Conservation (phyloP, 768 basidiomycete species). For the Lentinula aciculospora region DNA sequence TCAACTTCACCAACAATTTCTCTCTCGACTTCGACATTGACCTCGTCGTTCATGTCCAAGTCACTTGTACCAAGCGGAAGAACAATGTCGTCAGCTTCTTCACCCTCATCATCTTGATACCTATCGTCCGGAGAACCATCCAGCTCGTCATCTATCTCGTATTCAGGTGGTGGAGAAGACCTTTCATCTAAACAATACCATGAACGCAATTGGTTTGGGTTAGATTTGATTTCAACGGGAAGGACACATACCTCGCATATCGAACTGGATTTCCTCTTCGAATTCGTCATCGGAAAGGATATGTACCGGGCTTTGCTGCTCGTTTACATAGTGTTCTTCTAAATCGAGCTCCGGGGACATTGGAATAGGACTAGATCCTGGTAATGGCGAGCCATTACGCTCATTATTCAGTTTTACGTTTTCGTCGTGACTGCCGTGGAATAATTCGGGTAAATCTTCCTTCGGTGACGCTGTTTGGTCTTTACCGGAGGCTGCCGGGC, state of each 20-base stretch:
- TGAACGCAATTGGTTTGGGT: not conserved
- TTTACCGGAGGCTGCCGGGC: not conserved
- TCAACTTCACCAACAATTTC: not conserved
- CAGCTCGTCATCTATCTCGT: not conserved
- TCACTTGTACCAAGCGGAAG: conserved; percentile 24
- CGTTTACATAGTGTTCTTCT: not conserved
- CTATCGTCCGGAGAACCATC: not conserved
- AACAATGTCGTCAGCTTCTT: conserved; percentile 6
- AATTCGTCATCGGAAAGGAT: conserved; percentile 1
- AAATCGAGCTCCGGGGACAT: not conserved
- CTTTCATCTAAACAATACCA: not conserved
- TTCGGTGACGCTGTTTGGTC: not conserved
- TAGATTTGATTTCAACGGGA: too few species aligned
- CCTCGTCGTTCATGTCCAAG: conserved; percentile 10
- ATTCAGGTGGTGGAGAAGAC: not conserved
- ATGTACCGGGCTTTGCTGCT: not conserved
- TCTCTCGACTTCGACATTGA: not conserved
- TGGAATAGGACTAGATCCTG: not conserved
- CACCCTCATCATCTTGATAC: conserved; percentile 8
- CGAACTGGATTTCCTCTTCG: not conserved
- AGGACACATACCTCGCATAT: not conserved
- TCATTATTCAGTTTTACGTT: not conserved
- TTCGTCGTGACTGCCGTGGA: not conserved
- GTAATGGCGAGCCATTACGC: not conserved
- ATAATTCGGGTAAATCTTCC: not conserved